Evolutionary conservation across 1,284 basidiomycete species (phyloP), one percentile per base, ranked within the genome.

Genomic region (Hortiboletus rubellus): DNA sequence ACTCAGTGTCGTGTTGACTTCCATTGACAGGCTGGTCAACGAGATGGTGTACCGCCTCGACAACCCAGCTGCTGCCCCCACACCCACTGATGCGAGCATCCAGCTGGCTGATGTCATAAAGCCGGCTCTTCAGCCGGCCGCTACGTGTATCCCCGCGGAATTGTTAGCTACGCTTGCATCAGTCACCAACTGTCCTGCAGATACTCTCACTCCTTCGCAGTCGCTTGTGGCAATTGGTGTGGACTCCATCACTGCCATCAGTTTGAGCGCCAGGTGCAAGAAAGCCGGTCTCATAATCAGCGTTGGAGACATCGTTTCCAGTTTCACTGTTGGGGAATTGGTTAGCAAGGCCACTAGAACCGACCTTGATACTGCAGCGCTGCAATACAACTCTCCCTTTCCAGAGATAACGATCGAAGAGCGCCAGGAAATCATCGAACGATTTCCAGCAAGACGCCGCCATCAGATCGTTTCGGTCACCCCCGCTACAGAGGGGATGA

Each of bases 161-260:
- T 46, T 74, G 42, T 58, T 65, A 30, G 62, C 60, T 9, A 42
- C 69, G 17, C 54, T 76, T 17, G 64, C 63, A n/a, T 53, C 61
- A 14, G 62, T 69, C 14, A 58, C 64, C 1, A 63, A 65, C 27
- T 61, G 65, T 7, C 54, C 70, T 10, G 33, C 51, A 7, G 61
- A 67, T 0, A 59, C 59, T 36, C 61, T 81, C 15, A 60, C 65
- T 24, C 60, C 68, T 8, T 54, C 63, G 10, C 78, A 77, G 7
- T 68, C 72, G 2, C 71, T 80, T 12, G 69, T 71, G 12, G 70
- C 78, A 7, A 64, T 82, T 7, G 81, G 81, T 10, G 71, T 82
- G n/a, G 81, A 82, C 61, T 82, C 81, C 1, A 82, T 82, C 52
- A 79, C 77, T 31, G 79, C 81, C 18, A 79, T 82, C 44, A 77